Evolutionary conservation across 2,329 filamentous ascomycete species (phyloP).

Genomic region (Aureobasidium subglaciale): DNA sequence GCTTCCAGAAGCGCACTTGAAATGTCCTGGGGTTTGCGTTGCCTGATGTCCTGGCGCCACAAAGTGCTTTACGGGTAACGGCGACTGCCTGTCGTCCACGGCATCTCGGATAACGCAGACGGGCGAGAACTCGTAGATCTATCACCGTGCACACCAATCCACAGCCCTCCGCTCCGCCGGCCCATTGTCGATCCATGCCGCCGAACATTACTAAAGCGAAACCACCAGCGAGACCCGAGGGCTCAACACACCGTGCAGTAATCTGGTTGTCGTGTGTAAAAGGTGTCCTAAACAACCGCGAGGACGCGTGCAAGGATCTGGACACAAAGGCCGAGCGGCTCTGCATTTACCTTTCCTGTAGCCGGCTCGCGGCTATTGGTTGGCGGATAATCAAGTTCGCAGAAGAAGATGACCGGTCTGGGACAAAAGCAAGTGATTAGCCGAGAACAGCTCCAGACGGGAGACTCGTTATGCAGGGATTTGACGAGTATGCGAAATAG

Average conservation of each 20-base stretch:
- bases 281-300: background rate
- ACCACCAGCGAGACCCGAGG: background rate
- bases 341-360: background rate
- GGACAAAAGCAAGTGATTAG: background rate
- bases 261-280: background rate
- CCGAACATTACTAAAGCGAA: background rate
- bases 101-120: background rate
- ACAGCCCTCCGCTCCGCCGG: conserved; percentile 7
- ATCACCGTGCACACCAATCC: background rate
- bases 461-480: background rate
- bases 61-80: background rate
- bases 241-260: background rate
- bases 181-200: background rate
- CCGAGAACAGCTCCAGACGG: background rate
- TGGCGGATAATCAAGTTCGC: background rate
- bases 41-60: background rate
- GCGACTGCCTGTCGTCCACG: background rate
- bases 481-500: background rate
- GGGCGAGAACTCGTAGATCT: conserved; percentile 10
- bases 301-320: background rate
- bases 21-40: background rate
- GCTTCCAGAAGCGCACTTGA: background rate
- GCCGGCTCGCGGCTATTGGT: conserved; percentile 6
- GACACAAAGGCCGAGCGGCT: background rate
- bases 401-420: background rate